Evolutionary conservation across 2,329 filamentous ascomycete genomes (phyloP).

Genomic region (Colletotrichum lindemuthianum): DNA sequence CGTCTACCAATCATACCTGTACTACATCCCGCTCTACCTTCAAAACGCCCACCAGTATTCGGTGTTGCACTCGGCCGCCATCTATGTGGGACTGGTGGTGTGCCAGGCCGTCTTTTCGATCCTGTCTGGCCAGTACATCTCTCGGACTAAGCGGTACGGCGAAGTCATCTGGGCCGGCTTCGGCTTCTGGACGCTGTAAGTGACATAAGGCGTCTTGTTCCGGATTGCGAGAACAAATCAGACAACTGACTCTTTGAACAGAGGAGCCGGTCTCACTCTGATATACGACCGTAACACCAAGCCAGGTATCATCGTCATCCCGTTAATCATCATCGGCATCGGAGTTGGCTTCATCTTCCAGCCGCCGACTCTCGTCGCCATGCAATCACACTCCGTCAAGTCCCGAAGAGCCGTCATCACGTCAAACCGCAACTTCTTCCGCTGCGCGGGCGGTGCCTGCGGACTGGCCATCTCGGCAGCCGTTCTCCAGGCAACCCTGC

Average conservation of each 20-base stretch:
- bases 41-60: constrained; percentile 60
- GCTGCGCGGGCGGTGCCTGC: constrained; percentile 66
- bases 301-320: constrained; percentile 58
- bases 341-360: constrained; percentile 63
- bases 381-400: constrained; percentile 67
- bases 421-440: constrained; percentile 70
- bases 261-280: constrained; percentile 62
- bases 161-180: constrained; percentile 63
- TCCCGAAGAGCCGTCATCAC: constrained; percentile 70
- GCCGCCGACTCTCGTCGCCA: constrained; percentile 62
- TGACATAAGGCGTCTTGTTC: neutral
- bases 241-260: constrained; percentile 12
- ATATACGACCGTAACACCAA: constrained; percentile 57
- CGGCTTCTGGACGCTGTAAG: constrained; percentile 47
- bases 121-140: constrained; percentile 66
- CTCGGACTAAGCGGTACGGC: constrained; percentile 64
- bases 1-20: constrained; percentile 68
- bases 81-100: constrained; percentile 60
- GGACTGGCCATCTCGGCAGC: constrained; percentile 68
- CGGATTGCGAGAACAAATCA: neutral
- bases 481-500: constrained; percentile 49
- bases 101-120: constrained; percentile 58
- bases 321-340: constrained; percentile 60
- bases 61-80: constrained; percentile 57
- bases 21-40: constrained; percentile 70